These are phyloP conservation scores for Solanum arcanum DNA, from an alignment of 257 asterid species.

Conservation along the genomic window DNA sequence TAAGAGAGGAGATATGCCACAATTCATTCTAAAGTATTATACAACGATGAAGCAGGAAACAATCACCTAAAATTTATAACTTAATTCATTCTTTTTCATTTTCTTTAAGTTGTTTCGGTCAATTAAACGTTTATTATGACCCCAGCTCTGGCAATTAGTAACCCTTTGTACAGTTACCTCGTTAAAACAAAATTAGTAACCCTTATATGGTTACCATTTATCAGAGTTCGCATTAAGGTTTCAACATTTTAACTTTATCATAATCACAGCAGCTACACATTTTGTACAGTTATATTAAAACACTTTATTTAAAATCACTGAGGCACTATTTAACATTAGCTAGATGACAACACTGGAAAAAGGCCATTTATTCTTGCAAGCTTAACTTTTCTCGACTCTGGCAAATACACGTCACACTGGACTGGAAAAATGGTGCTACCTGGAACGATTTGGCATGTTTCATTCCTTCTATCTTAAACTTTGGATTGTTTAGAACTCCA, in stretches of 20 bases:
- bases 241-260: not conserved
- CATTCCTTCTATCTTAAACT: not conserved
- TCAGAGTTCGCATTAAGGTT: not conserved
- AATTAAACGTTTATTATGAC: not conserved
- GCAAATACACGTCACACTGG: not conserved
- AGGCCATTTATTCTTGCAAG: not conserved
- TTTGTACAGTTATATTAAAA: not conserved
- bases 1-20: not conserved
- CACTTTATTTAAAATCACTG: not conserved
- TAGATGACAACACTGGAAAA: not conserved
- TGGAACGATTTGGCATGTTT: not conserved
- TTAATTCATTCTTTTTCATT: not conserved
- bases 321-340: not conserved
- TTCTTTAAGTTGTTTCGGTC: not conserved
- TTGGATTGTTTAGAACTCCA: not conserved
- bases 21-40: too few relatives aligned
- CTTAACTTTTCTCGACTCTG: not conserved
- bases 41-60: not conserved
- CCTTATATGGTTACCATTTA: not conserved
- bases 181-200: not conserved
- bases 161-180: not conserved
- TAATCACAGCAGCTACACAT: not conserved
- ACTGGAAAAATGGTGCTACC: not conserved
- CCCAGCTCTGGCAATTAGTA: not conserved
- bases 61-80: not conserved